Percentiles rank a stretch among this genome's conserved stretches.
Conservation (phyloP, 257 asterid genomes). For the Solanum chilense region DNA sequence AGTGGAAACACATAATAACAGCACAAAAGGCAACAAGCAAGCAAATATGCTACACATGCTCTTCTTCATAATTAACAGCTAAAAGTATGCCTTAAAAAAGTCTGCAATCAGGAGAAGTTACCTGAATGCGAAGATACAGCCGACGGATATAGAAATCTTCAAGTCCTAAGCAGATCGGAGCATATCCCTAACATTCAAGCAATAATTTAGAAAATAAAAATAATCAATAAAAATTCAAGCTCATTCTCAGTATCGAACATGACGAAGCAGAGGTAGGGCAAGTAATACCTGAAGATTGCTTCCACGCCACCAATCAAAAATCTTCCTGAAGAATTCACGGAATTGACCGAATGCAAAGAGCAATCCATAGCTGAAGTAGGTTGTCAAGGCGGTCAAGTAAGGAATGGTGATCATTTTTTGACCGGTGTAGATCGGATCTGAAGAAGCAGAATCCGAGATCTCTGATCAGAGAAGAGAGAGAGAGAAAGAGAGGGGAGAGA, state of each 20-base stretch:
- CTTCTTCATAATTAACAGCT: neutral
- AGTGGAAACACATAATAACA: neutral
- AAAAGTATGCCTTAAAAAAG: neutral
- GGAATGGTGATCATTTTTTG: conserved; percentile 78
- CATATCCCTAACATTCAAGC: conserved; percentile 62
- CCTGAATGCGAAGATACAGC: conserved; percentile 88
- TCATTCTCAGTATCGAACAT: neutral
- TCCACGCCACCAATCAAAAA: conserved; percentile 61
- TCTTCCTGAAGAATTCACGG: conserved; percentile 77
- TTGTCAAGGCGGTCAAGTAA: conserved; percentile 84
- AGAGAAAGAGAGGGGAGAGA: neutral
- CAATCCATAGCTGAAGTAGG: conserved; percentile 93
- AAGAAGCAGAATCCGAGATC: conserved; percentile 17
- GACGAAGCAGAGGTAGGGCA: neutral
- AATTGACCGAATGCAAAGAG: conserved; percentile 92
- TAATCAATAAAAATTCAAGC: neutral
- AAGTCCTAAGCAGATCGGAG: conserved; percentile 98
- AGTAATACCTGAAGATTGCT: conserved; percentile 60
- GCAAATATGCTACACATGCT: neutral
- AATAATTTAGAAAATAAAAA: neutral
- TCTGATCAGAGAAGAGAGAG: conserved; percentile 3
- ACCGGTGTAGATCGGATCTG: conserved; percentile 24
- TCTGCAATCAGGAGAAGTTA: neutral
- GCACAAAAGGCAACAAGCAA: neutral
- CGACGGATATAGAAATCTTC: conserved; percentile 96